Conservation (phyloP, 768 basidiomycete genomes). For the Amanita pseudoporphyria region DNA sequence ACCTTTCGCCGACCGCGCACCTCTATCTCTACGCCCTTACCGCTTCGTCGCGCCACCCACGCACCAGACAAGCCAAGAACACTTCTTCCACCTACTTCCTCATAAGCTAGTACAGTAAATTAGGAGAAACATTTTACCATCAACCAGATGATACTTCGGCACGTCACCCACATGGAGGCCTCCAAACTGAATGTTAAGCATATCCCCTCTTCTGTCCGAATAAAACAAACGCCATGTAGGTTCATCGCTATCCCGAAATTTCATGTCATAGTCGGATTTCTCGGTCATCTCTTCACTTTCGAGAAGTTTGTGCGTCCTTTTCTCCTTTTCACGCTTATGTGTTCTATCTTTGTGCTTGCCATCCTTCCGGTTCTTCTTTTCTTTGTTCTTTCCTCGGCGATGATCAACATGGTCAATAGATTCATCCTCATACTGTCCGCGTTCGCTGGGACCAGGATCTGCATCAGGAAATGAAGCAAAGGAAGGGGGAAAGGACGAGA, state of each 20-base stretch:
- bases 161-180: constrained; percentile 49
- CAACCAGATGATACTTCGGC: constrained; percentile 53
- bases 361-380: constrained; percentile 16
- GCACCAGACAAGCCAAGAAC: constrained; percentile 52
- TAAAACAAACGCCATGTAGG: constrained; percentile 29
- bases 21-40: constrained; percentile 52
- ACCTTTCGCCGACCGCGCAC: constrained; percentile 35
- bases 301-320: constrained; percentile 15
- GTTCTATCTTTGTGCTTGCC: constrained; percentile 14
- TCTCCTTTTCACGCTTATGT: constrained; percentile 18
- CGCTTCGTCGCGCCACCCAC: constrained; percentile 35
- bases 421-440: constrained; percentile 2
- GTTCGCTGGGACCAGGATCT: constrained; percentile 27
- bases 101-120: constrained; percentile 35
- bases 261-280: constrained; percentile 21
- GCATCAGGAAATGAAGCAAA: constrained; percentile 65
- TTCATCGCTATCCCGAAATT: neutral
- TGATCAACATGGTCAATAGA: neutral
- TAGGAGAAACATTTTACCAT: constrained; percentile 33
- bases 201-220: constrained; percentile 60
- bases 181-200: constrained; percentile 60
- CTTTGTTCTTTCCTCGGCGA: constrained; percentile 6
- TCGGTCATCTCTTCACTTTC: constrained; percentile 16
- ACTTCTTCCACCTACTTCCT: constrained; percentile 45
- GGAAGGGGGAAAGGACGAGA: constrained; percentile 53